A percentile compares a stretch with the other conserved stretches of the same genome.
These are phyloP conservation scores for Wickerhamomyces subpelliculosus DNA, from an alignment of 805 yeast genomes.

Conservation along the genomic window DNA sequence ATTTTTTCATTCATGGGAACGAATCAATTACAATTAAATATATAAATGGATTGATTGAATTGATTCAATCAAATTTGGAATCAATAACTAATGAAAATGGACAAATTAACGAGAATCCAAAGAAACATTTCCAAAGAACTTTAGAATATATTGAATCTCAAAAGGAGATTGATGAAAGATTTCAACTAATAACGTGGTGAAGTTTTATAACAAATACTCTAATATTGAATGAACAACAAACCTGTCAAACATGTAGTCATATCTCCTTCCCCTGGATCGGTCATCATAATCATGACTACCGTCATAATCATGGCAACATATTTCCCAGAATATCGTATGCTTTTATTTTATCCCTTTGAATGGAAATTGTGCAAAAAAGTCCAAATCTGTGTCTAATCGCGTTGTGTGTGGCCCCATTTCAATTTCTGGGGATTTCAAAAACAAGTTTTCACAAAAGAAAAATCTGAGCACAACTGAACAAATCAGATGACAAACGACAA, in stretches of 20 bases:
- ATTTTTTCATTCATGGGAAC: slow-evolving; percentile 79
- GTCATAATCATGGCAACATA: too few relatives aligned
- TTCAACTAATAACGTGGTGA: slow-evolving; percentile 40
- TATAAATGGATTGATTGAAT: slow-evolving; percentile 79
- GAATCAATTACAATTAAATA: slow-evolving; percentile 61
- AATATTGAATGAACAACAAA: background rate
- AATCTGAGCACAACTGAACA: background rate
- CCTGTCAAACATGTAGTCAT: too few relatives aligned
- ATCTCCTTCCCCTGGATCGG: too few relatives aligned
- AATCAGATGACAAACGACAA: background rate
- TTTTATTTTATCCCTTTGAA: too few relatives aligned
- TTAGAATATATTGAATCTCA: slow-evolving; percentile 64
- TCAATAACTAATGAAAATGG: slow-evolving; percentile 11
- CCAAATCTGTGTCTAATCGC: background rate
- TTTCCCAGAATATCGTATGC: too few relatives aligned
- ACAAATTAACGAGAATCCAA: slow-evolving; percentile 17
- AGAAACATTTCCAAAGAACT: slow-evolving; percentile 62
- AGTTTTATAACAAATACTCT: background rate
- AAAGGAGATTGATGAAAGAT: slow-evolving; percentile 62
- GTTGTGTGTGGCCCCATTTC: background rate
- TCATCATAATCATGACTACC: too few relatives aligned
- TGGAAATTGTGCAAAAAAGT: background rate
- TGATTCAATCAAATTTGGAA: slow-evolving; percentile 59
- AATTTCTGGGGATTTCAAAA: slow-evolving; percentile 1
- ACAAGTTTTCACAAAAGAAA: background rate